Base-by-base conservation (phyloP, 257 asterid species). In the Mentha longifolia region DNA sequence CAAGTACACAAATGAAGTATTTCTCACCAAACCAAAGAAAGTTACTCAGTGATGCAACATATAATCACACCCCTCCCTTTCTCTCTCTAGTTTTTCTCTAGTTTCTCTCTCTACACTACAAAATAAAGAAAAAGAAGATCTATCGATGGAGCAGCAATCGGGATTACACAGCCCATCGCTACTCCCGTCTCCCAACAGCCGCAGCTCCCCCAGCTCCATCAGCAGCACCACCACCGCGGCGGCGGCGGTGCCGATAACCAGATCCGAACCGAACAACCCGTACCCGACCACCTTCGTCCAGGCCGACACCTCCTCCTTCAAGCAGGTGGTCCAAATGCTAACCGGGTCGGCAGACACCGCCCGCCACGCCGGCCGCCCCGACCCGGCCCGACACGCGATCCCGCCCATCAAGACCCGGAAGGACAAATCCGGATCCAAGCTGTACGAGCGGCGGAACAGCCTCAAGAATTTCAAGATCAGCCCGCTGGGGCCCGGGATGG, bases 251-350 rank as follows among this genome's bases (percentile, higher is more conserved):
- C 95, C 96, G 73, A 68, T 84, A 41, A 76, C 97, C 80, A 87
- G 94, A 93, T 90, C 97, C 85, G 95, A 89, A 42, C 94, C 95
- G 11, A 91, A 86, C 82, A 87, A 50, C 83, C 97, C 96, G 3
- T 86, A 86, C 77, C 97, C 97, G 52, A 91, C 98, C 14, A 93
- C 98, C 78, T 93, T 93, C 81, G 96, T 93, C 77, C 97, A 91
- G 70, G 97, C 98, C 8, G 96, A 93, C 71, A 79, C 96, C 61
- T 57, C 89, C 78, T 89, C 98, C 74, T 91, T 93, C 96, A 93
- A 91, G 64, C 92, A 89, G 74, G 96, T 91, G 5, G 97, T 93
- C 42, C 98, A 93, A 77, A 85, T 87, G 96, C 95, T 93, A 15
- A 93, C 97, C 71, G 97, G 98, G 17, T 86, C 94, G 43, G 41